Evolutionary conservation across 768 basidiomycete species (phyloP).

Genomic region (Hypsizygus marmoreus): DNA sequence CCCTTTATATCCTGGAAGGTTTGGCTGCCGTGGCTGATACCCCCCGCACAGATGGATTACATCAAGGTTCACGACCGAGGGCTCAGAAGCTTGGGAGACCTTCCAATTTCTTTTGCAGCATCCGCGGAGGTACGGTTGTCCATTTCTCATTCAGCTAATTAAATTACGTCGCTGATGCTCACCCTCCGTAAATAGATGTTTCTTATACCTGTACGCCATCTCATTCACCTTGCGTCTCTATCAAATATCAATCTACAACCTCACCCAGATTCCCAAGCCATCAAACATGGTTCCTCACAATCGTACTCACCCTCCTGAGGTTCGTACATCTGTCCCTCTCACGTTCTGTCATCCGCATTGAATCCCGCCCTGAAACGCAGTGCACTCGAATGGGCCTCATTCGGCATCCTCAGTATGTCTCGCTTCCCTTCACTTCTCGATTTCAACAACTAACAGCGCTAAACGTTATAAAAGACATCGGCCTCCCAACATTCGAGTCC

Average conservation of each 20-base stretch:
- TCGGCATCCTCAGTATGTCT: slow-evolving; percentile 56
- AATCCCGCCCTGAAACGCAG: slow-evolving; percentile 28
- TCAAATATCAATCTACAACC: neutral
- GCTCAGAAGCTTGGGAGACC: slow-evolving; percentile 51
- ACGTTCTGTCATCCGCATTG: neutral
- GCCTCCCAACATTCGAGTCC: slow-evolving; percentile 38
- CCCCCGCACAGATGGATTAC: slow-evolving; percentile 55
- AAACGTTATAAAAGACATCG: slow-evolving; percentile 34
- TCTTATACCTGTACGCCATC: slow-evolving; percentile 53
- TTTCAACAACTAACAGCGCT: neutral
- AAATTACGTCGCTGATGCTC: neutral
- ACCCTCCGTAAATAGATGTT: slow-evolving; percentile 43
- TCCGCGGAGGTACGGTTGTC: slow-evolving; percentile 56
- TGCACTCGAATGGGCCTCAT: slow-evolving; percentile 67
- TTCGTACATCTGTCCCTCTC: slow-evolving; percentile 26
- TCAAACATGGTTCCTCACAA: slow-evolving; percentile 73
- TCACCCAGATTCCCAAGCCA: slow-evolving; percentile 61
- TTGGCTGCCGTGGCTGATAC: no score
- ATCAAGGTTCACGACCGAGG: slow-evolving; percentile 47
- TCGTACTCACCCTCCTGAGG: slow-evolving; percentile 59
- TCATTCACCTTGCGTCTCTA: neutral
- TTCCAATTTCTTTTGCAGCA: slow-evolving; percentile 78
- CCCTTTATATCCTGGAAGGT: neutral
- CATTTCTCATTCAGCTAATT: no score
- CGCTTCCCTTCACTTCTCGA: neutral